phyloP scores from a whole-genome alignment of 179 eudicot species.

The Beta macrorhiza region DNA sequence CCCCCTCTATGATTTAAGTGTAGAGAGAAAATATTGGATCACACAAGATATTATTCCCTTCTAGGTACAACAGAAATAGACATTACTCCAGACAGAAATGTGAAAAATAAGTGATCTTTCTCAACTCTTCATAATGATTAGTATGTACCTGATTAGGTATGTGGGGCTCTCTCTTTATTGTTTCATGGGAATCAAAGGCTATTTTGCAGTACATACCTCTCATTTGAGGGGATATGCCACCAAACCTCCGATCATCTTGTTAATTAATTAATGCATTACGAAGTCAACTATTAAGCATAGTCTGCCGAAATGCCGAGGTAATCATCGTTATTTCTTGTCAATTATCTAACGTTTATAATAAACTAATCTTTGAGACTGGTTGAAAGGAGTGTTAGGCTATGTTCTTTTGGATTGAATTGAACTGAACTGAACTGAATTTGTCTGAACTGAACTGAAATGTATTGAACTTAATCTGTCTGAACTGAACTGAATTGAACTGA shows the following conservation, averaged over 20 bases:
- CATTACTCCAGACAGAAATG: neutral
- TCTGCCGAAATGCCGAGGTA: neutral
- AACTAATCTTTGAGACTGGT: neutral
- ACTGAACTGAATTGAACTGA: too few relatives aligned
- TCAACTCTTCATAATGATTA: neutral
- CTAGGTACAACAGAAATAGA: neutral
- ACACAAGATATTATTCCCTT: neutral
- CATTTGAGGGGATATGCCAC: constrained; percentile 13
- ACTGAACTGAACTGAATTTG: too few relatives aligned
- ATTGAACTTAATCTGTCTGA: too few relatives aligned
- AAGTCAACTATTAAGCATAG: constrained; percentile 8
- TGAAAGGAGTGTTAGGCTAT: too few relatives aligned
- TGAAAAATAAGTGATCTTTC: neutral
- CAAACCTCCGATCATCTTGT: constrained; percentile 11
- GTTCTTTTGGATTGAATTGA: too few relatives aligned
- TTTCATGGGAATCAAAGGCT: constrained; percentile 2
- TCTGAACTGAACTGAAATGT: too few relatives aligned
- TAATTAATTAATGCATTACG: neutral
- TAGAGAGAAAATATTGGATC: neutral
- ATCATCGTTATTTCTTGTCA: neutral
- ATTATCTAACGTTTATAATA: neutral
- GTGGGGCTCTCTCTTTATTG: constrained; percentile 11
- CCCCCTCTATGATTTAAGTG: too few relatives aligned
- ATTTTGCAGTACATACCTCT: constrained; percentile 1
- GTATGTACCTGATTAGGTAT: constrained; percentile 9